Evolutionary conservation across 2,329 filamentous ascomycete genomes (phyloP).

Genomic region (Cytospora paraplurivora): DNA sequence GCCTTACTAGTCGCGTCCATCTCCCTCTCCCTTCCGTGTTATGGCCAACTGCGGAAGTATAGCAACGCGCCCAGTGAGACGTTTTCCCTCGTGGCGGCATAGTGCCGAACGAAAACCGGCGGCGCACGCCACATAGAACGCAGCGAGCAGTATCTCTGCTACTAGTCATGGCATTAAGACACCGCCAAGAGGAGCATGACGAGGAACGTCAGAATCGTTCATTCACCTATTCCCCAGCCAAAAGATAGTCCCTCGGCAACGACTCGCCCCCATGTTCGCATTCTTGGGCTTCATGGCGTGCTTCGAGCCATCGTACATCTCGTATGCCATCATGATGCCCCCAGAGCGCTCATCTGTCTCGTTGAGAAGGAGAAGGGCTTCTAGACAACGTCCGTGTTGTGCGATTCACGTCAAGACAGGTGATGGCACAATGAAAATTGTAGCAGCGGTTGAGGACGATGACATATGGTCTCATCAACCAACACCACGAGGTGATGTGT

Average conservation of each 20-base stretch:
- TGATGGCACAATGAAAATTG: no score
- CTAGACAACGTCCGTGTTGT: not conserved
- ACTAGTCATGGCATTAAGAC: not conserved
- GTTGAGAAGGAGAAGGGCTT: not conserved
- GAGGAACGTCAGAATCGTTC: not conserved
- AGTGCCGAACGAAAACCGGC: not conserved
- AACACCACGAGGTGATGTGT: not conserved
- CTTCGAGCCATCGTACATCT: no score
- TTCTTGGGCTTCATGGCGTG: no score
- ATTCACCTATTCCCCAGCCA: not conserved
- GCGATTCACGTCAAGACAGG: not conserved
- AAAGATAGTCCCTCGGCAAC: not conserved
- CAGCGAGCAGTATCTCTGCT: conserved; percentile 15
- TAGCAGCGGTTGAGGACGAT: no score
- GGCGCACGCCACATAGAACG: not conserved
- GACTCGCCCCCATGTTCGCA: no score
- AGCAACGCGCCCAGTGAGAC: not conserved
- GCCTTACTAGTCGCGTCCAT: not conserved
- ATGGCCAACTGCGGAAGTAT: not conserved
- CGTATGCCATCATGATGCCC: not conserved
- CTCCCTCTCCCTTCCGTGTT: not conserved
- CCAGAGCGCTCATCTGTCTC: not conserved
- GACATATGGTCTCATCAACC: no score
- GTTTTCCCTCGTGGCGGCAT: not conserved
- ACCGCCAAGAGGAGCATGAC: not conserved